Base-by-base conservation (phyloP, 1,139 yeast species). In the Hemisphaericaspora xylanilytica region DNA sequence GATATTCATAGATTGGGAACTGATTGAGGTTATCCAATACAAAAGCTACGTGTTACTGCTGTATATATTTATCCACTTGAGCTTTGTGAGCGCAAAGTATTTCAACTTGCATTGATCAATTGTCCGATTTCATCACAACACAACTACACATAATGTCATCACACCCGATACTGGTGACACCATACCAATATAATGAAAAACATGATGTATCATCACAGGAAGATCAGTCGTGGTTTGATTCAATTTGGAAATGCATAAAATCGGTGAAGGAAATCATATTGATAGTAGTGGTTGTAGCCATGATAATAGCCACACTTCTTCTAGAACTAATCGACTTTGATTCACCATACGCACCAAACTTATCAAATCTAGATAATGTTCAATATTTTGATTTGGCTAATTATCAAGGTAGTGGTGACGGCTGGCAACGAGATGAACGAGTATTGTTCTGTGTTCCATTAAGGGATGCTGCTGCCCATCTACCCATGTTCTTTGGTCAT, bases 401-500 rank as follows among this genome's bases (percentile, higher is more conserved):
- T 43, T 71, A 63, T 45, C 53, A 47, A 28, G 80, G 80, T 1
- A 50, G 65, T 6, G 58, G 66, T 3, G 65, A 74, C 47, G 82
- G 81, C 4, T 77, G 82, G 81, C 75, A 72, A 42, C 55, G 65
- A 27, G 74, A 75, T 14, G 81, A 77, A 50, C 51, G 81, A 18
- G 79, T 78, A 16, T 53, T 77, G 29, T 75, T 78, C 49, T 75
- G 81, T 48, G 82, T 78, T 5, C 83, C 83, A 1, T 62, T 78
- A 47, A 61, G 83, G 60, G 82, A 78, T 53, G 83, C 83, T 1
- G 76, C 80, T 4, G 70, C 75, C n/a, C 82, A 77, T 53, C 64
- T 78, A 50, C 81, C 82, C 25, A 78, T 77, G 83, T 77, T 77
- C 50, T 78, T 78, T 48, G 67, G 73, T 21, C 81, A 76, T 50